Evolutionary conservation across 1,284 basidiomycete species (phyloP).

Genomic region (Omphalotus olearius): DNA sequence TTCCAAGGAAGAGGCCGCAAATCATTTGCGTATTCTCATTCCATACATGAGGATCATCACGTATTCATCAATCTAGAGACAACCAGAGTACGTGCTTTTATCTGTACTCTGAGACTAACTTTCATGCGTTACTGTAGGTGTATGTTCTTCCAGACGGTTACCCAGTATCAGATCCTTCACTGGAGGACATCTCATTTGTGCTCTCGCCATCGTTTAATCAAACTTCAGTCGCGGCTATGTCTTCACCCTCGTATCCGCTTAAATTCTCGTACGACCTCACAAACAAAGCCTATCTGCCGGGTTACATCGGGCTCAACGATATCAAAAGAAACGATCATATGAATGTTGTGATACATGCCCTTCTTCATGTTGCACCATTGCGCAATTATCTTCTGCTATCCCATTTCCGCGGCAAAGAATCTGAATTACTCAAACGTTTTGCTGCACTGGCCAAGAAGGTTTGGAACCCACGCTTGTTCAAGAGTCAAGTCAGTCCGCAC

Average conservation of each 20-base stretch:
- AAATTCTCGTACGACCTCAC: slow-evolving; percentile 82
- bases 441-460: slow-evolving; percentile 85
- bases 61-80: slow-evolving; percentile 96
- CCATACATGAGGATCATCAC: slow-evolving; percentile 96
- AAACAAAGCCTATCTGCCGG: slow-evolving; percentile 82
- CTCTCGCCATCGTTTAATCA: slow-evolving; percentile 81
- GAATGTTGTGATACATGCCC: slow-evolving; percentile 94
- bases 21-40: slow-evolving; percentile 95
- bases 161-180: slow-evolving; percentile 89
- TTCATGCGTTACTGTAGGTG: slow-evolving; percentile 51
- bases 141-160: slow-evolving; percentile 99
- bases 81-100: slow-evolving; percentile 61
- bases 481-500: slow-evolving; percentile 96
- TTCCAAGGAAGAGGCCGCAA: slow-evolving; percentile 94
- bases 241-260: slow-evolving; percentile 57
- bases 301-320: slow-evolving; percentile 96
- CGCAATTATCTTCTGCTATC: slow-evolving; percentile 86
- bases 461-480: slow-evolving; percentile 96
- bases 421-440: slow-evolving; percentile 88
- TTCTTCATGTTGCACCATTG: slow-evolving; percentile 88
- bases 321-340: slow-evolving; percentile 97
- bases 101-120: background rate
- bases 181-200: slow-evolving; percentile 92
- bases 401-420: slow-evolving; percentile 62
- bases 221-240: slow-evolving; percentile 45